phyloP scores from a whole-genome alignment of 495 filamentous ascomycete species.

The Aspergillus panamensis region DNA sequence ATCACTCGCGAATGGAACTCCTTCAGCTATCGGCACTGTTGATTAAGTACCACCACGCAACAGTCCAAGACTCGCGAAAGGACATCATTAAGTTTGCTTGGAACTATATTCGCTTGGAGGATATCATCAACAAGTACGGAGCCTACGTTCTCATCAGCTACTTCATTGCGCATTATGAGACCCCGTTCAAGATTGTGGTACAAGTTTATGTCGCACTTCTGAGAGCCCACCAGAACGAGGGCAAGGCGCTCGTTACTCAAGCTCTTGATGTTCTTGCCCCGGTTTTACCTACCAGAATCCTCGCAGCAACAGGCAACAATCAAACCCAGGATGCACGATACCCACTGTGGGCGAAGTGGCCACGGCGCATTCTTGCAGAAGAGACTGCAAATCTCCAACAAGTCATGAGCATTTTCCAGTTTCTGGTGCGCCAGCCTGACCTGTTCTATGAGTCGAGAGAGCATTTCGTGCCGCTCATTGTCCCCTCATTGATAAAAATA shows the following conservation, averaged over 20 bases:
- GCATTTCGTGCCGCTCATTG: slow-evolving; percentile 82
- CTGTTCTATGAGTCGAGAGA: slow-evolving; percentile 95
- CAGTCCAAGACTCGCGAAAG: slow-evolving; percentile 86
- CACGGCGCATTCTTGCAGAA: slow-evolving; percentile 85
- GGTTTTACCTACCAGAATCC: slow-evolving; percentile 70
- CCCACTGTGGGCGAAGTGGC: slow-evolving; percentile 84
- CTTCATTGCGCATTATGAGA: slow-evolving; percentile 96
- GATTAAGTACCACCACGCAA: slow-evolving; percentile 84
- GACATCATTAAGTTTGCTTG: slow-evolving; percentile 99
- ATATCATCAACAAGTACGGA: slow-evolving; percentile 98
- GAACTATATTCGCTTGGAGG: slow-evolving; percentile 96
- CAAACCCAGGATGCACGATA: slow-evolving; percentile 53
- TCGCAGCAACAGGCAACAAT: slow-evolving; percentile 30
- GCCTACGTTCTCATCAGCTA: slow-evolving; percentile 96
- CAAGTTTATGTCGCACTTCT: slow-evolving; percentile 91
- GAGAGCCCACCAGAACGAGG: slow-evolving; percentile 92
- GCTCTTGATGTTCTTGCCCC: slow-evolving; percentile 92
- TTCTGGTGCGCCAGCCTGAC: slow-evolving; percentile 86
- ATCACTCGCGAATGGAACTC: slow-evolving; percentile 94
- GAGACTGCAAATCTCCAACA: slow-evolving; percentile 97
- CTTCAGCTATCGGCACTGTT: slow-evolving; percentile 91
- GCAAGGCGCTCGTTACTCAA: slow-evolving; percentile 85
- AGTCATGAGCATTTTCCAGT: slow-evolving; percentile 95
- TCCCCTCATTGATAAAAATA: slow-evolving; percentile 83
- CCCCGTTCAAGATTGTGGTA: slow-evolving; percentile 89